Evolutionary conservation across 2,329 filamentous ascomycete species (phyloP).

Genomic region (Decorospora gaudefroyi): DNA sequence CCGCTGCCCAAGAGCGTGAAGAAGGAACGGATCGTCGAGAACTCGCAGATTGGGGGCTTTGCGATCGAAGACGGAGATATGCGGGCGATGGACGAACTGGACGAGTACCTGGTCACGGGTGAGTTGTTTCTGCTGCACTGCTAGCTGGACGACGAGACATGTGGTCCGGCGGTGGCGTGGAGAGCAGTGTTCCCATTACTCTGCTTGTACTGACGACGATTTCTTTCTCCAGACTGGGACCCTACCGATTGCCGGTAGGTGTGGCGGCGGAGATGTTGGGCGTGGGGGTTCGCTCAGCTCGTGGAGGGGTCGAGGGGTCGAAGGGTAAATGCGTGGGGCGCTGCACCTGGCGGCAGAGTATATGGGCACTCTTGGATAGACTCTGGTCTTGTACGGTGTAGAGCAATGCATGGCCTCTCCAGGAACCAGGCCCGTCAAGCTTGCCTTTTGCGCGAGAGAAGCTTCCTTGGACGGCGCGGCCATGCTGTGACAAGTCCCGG

Average conservation of each 20-base stretch:
- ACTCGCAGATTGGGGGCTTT: slow-evolving; percentile 64
- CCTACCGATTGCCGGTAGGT: slow-evolving; percentile 50
- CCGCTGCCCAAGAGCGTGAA: slow-evolving; percentile 74
- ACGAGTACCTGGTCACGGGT: slow-evolving; percentile 71
- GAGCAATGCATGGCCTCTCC: too few relatives aligned
- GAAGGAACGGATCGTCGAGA: slow-evolving; percentile 66
- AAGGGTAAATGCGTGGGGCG: too few relatives aligned
- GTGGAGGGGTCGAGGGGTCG: too few relatives aligned
- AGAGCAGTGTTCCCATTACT: neutral
- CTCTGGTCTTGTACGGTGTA: too few relatives aligned
- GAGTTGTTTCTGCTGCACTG: slow-evolving; percentile 13
- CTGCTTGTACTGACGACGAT: slow-evolving; percentile 22
- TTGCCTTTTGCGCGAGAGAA: too few relatives aligned
- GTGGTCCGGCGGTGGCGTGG: too few relatives aligned
- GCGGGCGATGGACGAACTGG: slow-evolving; percentile 64
- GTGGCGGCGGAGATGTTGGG: slow-evolving; percentile 20
- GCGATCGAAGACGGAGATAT: slow-evolving; percentile 68
- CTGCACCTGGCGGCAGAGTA: too few relatives aligned
- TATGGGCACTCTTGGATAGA: too few relatives aligned
- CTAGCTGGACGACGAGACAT: too few relatives aligned
- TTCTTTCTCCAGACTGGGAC: slow-evolving; percentile 50
- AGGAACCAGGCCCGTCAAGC: too few relatives aligned
- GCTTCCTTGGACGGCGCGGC: too few relatives aligned
- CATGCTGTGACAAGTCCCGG: too few relatives aligned
- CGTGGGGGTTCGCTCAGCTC: slow-evolving; percentile 27